Evolutionary conservation across 257 asterid species (phyloP), one percentile per base, ranked within the genome.

Genomic region (Handroanthus guayacan): DNA sequence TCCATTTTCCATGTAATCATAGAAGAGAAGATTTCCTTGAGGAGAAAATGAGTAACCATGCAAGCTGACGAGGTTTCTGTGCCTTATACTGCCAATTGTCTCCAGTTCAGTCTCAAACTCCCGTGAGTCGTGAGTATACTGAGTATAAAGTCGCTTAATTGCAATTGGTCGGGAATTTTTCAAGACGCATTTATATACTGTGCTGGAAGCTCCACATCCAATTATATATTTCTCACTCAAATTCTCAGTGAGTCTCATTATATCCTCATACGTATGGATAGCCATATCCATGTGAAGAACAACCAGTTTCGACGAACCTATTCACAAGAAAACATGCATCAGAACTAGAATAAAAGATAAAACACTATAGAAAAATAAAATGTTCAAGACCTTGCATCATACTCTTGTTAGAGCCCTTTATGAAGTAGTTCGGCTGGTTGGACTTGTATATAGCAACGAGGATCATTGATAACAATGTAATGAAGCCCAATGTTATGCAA

Each of bases 201-300:
- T 91, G 86, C 99, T 95, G 9, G 99, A 95, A 72, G 98, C 97
- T 81, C 99, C 99, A 80, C 85, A 87, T 77, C 99, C 99, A 1
- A 95, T 85, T 13, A 89, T 86, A 86, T 89, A 92, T 77, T 86
- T 93, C 85, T 93, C 99, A 38, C 89, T 91, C 51, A 95, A 76
- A 66, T 95, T 90, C 82, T 95, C 99, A 18, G 99, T 95, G 43
- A 92, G 89, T 67, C 89, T 82, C 98, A 95, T 89, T 31, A 95
- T 89, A 73, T 95, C 99, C 58, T 93, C 98, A 4, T 95, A 95
- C 3, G 98, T 86, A 48, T 95, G 96, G 75, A 93, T 88, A 10
- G 99, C 97, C 97, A 95, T 85, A 65, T 93, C 99, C 97, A 93
- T 90, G 78, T 91, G 98, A 78, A 95, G 96, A 75, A 90, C 87